A percentile compares a stretch with the other conserved stretches of the same genome.
Conservation (phyloP, 108 stramenopile species). For the Cyclotella cryptica region DNA sequence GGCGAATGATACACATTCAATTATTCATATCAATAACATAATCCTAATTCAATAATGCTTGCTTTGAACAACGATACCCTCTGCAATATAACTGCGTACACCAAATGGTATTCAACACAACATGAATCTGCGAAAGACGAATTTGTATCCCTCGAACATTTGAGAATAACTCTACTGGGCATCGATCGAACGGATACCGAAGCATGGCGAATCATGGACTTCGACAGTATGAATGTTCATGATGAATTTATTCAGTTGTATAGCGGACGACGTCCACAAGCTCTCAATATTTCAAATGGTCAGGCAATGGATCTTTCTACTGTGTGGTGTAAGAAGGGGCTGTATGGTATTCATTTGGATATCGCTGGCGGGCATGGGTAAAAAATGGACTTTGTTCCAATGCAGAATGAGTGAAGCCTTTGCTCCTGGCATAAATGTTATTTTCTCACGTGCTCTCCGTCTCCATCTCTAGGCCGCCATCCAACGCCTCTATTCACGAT, state of each 20-base stretch:
- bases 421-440: no score
- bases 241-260: conserved; percentile 10
- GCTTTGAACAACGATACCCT: neutral
- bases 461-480: neutral
- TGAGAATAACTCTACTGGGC: conserved; percentile 8
- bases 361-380: conserved; percentile 17
- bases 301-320: conserved; percentile 32
- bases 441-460: no score
- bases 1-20: no score
- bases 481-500: conserved; percentile 11
- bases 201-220: conserved; percentile 31
- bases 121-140: neutral
- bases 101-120: conserved; percentile 1
- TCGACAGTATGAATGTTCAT: conserved; percentile 4
- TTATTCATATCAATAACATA: no score
- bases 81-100: conserved; percentile 8
- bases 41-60: neutral
- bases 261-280: conserved; percentile 16
- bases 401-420: no score
- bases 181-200: conserved; percentile 15
- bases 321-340: conserved; percentile 12
- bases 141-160: neutral
- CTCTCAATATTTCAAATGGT: conserved; percentile 13
- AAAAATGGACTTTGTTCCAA: no score
- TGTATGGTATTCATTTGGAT: neutral